Conservation (phyloP, 2,329 filamentous ascomycete species). For the Colletotrichum musae region DNA sequence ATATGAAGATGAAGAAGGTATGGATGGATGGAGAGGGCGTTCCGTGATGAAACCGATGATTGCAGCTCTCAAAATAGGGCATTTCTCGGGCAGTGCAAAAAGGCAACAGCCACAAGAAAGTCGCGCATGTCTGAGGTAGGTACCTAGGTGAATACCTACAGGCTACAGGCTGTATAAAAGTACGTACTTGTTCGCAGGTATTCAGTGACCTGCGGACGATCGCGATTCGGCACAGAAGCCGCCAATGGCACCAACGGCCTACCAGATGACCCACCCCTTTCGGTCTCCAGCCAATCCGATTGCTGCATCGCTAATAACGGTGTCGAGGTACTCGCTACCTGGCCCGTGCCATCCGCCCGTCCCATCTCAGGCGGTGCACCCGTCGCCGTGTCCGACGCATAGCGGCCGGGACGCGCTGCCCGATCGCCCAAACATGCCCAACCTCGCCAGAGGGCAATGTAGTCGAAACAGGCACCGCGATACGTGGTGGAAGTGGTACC, state of each 20-base stretch:
- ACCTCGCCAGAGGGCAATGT: slow-evolving; percentile 21
- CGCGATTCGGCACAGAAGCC: slow-evolving; percentile 20
- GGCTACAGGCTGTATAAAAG: no score
- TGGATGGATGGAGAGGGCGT: background rate
- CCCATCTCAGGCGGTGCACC: slow-evolving; percentile 1
- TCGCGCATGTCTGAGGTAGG: background rate
- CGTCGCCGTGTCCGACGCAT: slow-evolving; percentile 14
- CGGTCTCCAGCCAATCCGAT: background rate
- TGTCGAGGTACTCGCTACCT: slow-evolving; percentile 5
- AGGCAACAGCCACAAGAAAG: background rate
- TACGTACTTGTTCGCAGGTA: no score
- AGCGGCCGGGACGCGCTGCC: slow-evolving; percentile 20
- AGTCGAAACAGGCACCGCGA: slow-evolving; percentile 30
- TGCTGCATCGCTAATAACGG: background rate
- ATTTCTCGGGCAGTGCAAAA: slow-evolving; percentile 14
- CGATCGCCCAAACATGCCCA: slow-evolving; percentile 33
- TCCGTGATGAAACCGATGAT: background rate
- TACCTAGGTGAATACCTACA: background rate
- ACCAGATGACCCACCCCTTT: slow-evolving; percentile 18
- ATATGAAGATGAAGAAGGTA: background rate
- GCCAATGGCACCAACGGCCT: no score
- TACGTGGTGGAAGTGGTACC: background rate
- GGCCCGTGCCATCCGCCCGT: background rate
- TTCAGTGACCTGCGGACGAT: slow-evolving; percentile 19
- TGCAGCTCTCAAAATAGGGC: slow-evolving; percentile 21